Percentiles rank a stretch among this genome's conserved stretches.
These are phyloP conservation scores for Capsicum baccatum DNA, from an alignment of 257 asterid species.

Conservation along the genomic window DNA sequence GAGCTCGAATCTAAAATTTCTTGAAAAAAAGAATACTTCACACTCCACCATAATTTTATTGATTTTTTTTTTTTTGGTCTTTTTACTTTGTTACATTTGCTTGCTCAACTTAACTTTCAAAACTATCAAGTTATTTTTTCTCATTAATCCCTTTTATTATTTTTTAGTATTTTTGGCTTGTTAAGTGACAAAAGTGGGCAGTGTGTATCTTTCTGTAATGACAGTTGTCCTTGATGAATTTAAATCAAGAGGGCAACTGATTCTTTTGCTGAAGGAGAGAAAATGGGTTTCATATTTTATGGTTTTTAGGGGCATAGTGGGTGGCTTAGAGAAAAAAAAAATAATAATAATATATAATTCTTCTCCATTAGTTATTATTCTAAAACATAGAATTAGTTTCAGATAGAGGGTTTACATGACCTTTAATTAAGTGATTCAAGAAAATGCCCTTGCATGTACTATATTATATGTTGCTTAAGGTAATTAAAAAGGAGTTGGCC, in stretches of 20 bases:
- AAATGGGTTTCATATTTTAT: conserved; percentile 39
- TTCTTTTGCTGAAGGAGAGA: conserved; percentile 49
- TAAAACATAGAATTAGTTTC: not conserved
- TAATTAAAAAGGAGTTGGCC: conserved; percentile 24
- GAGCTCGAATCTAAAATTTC: not conserved
- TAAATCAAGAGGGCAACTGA: conserved; percentile 48
- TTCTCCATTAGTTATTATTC: not conserved
- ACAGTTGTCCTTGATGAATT: conserved; percentile 78
- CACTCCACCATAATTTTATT: not conserved
- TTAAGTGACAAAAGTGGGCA: conserved; percentile 54
- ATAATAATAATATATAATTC: not conserved
- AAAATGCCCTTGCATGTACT: conserved; percentile 26
- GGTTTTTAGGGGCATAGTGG: conserved; percentile 36
- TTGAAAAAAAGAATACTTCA: not conserved
- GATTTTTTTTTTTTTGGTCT: conserved; percentile 34
- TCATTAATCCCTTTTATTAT: not conserved
- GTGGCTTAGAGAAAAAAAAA: conserved; percentile 6
- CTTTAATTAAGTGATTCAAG: not conserved
- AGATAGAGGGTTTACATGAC: not conserved
- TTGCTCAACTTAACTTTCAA: conserved; percentile 15
- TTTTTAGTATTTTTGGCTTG: conserved; percentile 14
- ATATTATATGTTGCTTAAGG: not conserved
- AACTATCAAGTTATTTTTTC: not conserved
- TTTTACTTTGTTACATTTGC: conserved; percentile 35
- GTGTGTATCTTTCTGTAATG: conserved; percentile 57